Percentiles rank a stretch among this genome's conserved stretches.
Conservation (phyloP, 371 early-diverging fungal genomes). For the Zopfochytrium polystomum region DNA sequence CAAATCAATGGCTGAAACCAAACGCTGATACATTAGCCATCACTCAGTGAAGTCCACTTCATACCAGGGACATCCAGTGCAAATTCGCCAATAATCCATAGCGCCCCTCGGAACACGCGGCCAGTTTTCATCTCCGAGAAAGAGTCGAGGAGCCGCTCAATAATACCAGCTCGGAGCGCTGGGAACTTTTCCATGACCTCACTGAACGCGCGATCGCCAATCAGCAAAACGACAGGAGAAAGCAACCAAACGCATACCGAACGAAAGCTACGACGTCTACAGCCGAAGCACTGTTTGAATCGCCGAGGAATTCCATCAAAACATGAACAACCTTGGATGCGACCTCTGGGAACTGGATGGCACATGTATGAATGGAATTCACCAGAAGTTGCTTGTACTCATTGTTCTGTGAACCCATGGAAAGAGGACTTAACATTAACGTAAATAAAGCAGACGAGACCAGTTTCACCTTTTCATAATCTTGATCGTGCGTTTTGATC, state of each 20-base stretch:
- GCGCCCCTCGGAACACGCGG: constrained; percentile 92
- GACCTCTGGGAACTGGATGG: constrained; percentile 91
- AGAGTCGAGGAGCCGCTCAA: constrained; percentile 72
- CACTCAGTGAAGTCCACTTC: background rate
- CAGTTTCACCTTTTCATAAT: constrained; percentile 72
- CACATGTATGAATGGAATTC: constrained; percentile 93
- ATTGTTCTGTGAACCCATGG: constrained; percentile 54
- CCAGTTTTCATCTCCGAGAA: constrained; percentile 90
- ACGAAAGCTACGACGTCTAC: constrained; percentile 95
- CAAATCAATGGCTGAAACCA: constrained; percentile 67
- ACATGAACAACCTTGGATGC: constrained; percentile 92
- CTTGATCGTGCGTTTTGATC: constrained; percentile 81
- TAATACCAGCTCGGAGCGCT: constrained; percentile 72
- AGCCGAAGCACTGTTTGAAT: constrained; percentile 84
- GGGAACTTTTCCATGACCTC: constrained; percentile 96
- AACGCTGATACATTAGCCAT: background rate
- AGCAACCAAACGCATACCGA: constrained; percentile 46
- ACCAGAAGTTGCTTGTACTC: constrained; percentile 93
- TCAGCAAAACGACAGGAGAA: constrained; percentile 5
- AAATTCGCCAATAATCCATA: constrained; percentile 97
- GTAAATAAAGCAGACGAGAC: background rate
- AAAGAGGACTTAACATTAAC: background rate
- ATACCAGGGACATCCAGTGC: constrained; percentile 49
- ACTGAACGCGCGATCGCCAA: constrained; percentile 32
- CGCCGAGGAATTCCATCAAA: constrained; percentile 89